phyloP scores from a whole-genome alignment of 805 yeast genomes.

The Nakazawaea holstii region DNA sequence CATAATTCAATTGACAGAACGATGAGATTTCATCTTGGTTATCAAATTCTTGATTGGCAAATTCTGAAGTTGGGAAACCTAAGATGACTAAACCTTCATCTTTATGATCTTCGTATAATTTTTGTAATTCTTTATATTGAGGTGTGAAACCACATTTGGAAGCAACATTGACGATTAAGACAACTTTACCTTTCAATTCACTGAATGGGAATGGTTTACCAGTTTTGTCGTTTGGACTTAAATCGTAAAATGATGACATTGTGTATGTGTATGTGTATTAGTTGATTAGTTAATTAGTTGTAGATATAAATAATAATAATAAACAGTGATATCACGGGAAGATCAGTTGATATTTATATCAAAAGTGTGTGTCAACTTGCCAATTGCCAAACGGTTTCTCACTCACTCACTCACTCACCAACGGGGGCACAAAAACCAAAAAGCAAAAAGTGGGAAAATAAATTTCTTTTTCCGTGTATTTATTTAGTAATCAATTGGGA shows the following conservation, averaged over 20 bases:
- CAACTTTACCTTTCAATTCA: conserved; percentile 71
- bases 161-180: conserved; percentile 81
- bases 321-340: background rate
- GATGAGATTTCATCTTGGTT: conserved; percentile 60
- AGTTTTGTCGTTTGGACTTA: conserved; percentile 56
- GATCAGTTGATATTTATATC: too few relatives aligned
- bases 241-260: conserved; percentile 62
- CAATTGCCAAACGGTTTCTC: too few relatives aligned
- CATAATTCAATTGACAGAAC: conserved; percentile 77
- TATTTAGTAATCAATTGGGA: too few relatives aligned
- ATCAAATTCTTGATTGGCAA: conserved; percentile 76
- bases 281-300: background rate
- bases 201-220: conserved; percentile 56
- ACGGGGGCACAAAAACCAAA: too few relatives aligned
- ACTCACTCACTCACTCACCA: too few relatives aligned
- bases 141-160: conserved; percentile 78
- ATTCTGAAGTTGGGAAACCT: conserved; percentile 92
- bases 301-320: too few relatives aligned
- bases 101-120: conserved; percentile 57
- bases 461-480: too few relatives aligned
- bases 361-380: too few relatives aligned
- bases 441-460: too few relatives aligned
- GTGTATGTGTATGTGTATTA: too few relatives aligned
- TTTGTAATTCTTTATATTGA: conserved; percentile 70
- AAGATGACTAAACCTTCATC: conserved; percentile 60